Percentiles rank a stretch among this genome's conserved stretches.
These are phyloP conservation scores for Aspergillus japonicus DNA, from an alignment of 2,329 filamentous ascomycete genomes.

Conservation along the genomic window DNA sequence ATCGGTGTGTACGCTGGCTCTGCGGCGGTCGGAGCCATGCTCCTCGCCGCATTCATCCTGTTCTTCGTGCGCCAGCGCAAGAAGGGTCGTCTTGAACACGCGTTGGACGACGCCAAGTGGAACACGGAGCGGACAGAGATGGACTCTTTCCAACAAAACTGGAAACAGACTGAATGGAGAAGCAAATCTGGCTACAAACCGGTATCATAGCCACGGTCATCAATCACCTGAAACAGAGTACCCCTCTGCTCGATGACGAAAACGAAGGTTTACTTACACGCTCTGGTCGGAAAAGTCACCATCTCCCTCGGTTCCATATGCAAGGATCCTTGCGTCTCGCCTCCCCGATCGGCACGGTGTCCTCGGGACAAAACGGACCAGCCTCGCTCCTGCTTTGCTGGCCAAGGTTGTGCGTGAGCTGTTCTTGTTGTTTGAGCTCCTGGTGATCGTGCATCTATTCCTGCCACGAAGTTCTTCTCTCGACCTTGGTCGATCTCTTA, in stretches of 20 bases:
- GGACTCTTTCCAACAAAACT: constrained; percentile 39
- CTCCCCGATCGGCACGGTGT: constrained; percentile 1
- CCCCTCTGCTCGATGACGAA: constrained; percentile 12
- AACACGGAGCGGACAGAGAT: constrained; percentile 39
- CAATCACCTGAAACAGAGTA: constrained; percentile 5
- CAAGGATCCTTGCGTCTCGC: constrained; percentile 6
- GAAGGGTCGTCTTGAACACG: constrained; percentile 50
- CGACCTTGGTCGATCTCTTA: neutral
- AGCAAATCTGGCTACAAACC: constrained; percentile 29
- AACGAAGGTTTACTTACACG: constrained; percentile 8
- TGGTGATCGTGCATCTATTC: constrained; percentile 7
- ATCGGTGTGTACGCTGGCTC: constrained; percentile 47
- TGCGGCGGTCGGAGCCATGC: constrained; percentile 33
- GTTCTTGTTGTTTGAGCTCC: constrained; percentile 3
- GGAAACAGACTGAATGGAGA: constrained; percentile 39
- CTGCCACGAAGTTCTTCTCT: neutral
- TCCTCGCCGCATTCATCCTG: constrained; percentile 40
- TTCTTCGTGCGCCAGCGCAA: constrained; percentile 53
- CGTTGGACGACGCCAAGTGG: constrained; percentile 49
- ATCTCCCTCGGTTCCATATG: constrained; percentile 2
- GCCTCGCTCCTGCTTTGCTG: constrained; percentile 20
- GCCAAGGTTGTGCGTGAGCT: constrained; percentile 17
- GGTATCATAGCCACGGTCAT: constrained; percentile 17
- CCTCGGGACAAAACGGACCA: constrained; percentile 8
- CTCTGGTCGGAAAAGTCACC: constrained; percentile 3